These are phyloP conservation scores for Cantharellus anzutake DNA, from an alignment of 768 basidiomycete species.

Conservation along the genomic window DNA sequence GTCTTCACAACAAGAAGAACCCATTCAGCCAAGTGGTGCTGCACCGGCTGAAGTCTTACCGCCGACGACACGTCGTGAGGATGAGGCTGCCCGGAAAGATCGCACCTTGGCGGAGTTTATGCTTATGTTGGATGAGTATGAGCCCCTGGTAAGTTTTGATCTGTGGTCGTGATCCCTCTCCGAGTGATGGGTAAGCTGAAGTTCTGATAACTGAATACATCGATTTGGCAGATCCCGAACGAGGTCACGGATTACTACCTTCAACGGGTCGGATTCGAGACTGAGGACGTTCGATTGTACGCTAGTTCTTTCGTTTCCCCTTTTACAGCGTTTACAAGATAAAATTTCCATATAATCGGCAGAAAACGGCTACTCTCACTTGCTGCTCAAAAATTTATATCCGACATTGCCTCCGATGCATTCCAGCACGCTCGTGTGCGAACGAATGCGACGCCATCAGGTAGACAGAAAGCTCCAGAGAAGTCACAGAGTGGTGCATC, in stretches of 20 bases:
- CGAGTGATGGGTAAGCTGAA: too few relatives aligned
- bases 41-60: too few relatives aligned
- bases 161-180: background rate
- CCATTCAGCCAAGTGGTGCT: too few relatives aligned
- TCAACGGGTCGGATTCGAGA: slow-evolving; percentile 89
- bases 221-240: slow-evolving; percentile 58
- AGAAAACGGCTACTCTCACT: slow-evolving; percentile 90
- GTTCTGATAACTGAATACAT: background rate
- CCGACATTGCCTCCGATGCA: slow-evolving; percentile 90
- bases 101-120: slow-evolving; percentile 83
- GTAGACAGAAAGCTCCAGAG: slow-evolving; percentile 20
- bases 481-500: slow-evolving; percentile 3
- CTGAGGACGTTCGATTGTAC: slow-evolving; percentile 80
- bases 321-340: slow-evolving; percentile 37
- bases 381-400: slow-evolving; percentile 94
- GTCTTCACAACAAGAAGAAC: too few relatives aligned
- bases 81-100: slow-evolving; percentile 49
- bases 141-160: slow-evolving; percentile 55
- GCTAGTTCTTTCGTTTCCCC: background rate
- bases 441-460: slow-evolving; percentile 55
- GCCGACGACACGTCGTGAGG: background rate
- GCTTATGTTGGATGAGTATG: slow-evolving; percentile 91
- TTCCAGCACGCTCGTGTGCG: slow-evolving; percentile 96
- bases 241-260: slow-evolving; percentile 97
- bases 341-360: slow-evolving; percentile 14